Evolutionary conservation across 2,329 filamentous ascomycete genomes (phyloP).

Genomic region (Cadophora sp.): DNA sequence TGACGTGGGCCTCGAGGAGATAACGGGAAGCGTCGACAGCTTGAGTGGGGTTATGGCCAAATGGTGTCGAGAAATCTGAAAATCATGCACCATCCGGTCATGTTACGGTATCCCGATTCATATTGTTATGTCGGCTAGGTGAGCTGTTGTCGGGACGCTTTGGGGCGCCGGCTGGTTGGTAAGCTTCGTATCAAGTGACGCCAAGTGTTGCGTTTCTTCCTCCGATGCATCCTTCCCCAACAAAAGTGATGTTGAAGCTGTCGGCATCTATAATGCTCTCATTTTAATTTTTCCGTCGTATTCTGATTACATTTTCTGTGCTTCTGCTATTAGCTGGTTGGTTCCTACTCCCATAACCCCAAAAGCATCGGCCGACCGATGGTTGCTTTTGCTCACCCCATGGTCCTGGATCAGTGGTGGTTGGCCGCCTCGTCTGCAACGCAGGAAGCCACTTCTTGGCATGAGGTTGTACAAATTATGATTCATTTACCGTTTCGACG

Average conservation of each 20-base stretch:
- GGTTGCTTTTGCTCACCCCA: background rate
- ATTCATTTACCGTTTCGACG: background rate
- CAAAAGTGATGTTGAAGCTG: background rate
- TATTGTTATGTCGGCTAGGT: background rate
- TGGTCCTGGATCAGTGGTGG: background rate
- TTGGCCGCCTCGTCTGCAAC: slow-evolving; percentile 4
- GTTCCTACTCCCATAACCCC: background rate
- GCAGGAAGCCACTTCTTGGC: slow-evolving; percentile 8
- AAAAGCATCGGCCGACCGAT: background rate
- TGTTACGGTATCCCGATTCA: background rate
- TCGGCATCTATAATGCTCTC: background rate
- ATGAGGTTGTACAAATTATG: slow-evolving; percentile 7
- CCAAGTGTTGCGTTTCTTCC: background rate
- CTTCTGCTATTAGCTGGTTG: background rate
- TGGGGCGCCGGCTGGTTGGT: background rate
- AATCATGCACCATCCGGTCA: background rate
- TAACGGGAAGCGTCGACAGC: slow-evolving; percentile 64
- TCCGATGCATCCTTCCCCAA: background rate
- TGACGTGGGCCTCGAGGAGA: slow-evolving; percentile 81
- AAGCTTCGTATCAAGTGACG: slow-evolving; percentile 4
- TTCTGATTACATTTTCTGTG: background rate
- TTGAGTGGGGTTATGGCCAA: slow-evolving; percentile 65
- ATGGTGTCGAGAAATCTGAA: slow-evolving; percentile 77
- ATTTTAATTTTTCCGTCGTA: background rate
- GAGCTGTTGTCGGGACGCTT: background rate